Evolutionary conservation across 2,329 filamentous ascomycete genomes (phyloP).

Genomic region (Cyclaneusma minus): DNA sequence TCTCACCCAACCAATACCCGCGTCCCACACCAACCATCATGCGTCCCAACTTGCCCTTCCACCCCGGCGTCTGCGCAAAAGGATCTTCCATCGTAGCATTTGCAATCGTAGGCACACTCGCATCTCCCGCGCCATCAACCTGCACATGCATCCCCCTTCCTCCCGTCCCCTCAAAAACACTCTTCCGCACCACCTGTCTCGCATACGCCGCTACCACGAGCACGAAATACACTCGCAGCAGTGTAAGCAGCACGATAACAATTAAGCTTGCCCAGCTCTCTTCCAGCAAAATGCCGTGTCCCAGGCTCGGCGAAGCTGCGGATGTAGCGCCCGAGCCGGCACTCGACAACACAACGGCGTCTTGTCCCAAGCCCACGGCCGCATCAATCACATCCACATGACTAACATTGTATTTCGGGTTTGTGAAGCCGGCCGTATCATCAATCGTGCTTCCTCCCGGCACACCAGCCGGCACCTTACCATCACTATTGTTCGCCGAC

Average conservation of each 20-base stretch:
- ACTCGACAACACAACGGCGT: conserved; percentile 30
- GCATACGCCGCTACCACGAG: conserved; percentile 75
- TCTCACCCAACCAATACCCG: conserved; percentile 67
- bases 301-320: conserved; percentile 28
- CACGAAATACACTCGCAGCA: conserved; percentile 68
- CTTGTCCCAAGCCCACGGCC: conserved; percentile 30
- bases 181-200: conserved; percentile 56
- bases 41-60: conserved; percentile 65
- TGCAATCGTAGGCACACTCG: conserved; percentile 22
- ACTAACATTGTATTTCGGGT: conserved; percentile 43
- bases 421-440: conserved; percentile 49
- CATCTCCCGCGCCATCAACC: conserved; percentile 16
- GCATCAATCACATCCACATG: conserved; percentile 35
- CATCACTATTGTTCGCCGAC: conserved; percentile 21
- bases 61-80: conserved; percentile 57
- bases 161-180: conserved; percentile 32
- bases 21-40: conserved; percentile 59
- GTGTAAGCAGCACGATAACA: conserved; percentile 58
- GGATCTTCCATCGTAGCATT: conserved; percentile 45
- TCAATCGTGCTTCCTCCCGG: conserved; percentile 29
- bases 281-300: conserved; percentile 48
- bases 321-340: conserved; percentile 21
- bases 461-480: conserved; percentile 22
- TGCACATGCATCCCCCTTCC: conserved; percentile 15
- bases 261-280: conserved; percentile 63